These are phyloP conservation scores for Cyberlindnera lachancei DNA, from an alignment of 805 yeast genomes.

Conservation along the genomic window DNA sequence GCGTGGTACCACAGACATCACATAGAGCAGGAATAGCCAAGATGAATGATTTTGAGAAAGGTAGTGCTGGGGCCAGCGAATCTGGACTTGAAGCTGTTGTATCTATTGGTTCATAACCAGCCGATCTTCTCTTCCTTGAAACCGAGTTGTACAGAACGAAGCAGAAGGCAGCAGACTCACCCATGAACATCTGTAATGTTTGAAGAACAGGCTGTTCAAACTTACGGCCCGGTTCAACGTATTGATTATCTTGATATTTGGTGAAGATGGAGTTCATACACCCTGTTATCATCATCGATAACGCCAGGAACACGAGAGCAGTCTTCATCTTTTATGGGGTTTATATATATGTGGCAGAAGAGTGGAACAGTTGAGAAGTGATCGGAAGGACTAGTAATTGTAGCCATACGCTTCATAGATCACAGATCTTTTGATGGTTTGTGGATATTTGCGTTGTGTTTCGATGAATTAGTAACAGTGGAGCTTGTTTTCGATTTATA, in stretches of 20 bases:
- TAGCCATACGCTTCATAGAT: too few relatives aligned
- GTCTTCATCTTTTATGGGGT: slow-evolving; percentile 12
- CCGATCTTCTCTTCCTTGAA: neutral
- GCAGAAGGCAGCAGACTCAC: slow-evolving; percentile 49
- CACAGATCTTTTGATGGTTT: too few relatives aligned
- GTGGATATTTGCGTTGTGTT: too few relatives aligned
- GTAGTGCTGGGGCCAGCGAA: slow-evolving; percentile 17
- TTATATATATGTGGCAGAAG: too few relatives aligned
- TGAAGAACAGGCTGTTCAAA: slow-evolving; percentile 79
- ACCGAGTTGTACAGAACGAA: slow-evolving; percentile 26
- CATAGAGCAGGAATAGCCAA: slow-evolving; percentile 60
- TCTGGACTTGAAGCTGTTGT: too few relatives aligned
- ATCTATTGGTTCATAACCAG: slow-evolving; percentile 1
- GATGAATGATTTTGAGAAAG: slow-evolving; percentile 24
- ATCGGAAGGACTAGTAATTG: too few relatives aligned
- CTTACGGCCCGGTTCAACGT: slow-evolving; percentile 42
- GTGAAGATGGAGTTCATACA: slow-evolving; percentile 68
- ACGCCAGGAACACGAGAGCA: slow-evolving; percentile 11
- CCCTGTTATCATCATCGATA: slow-evolving; percentile 61
- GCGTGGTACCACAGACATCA: slow-evolving; percentile 66
- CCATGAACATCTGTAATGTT: slow-evolving; percentile 75
- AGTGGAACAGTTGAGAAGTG: too few relatives aligned
- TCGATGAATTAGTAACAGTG: too few relatives aligned
- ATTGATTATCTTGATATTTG: slow-evolving; percentile 69
- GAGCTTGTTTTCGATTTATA: too few relatives aligned